Evolutionary conservation across 2,329 filamentous ascomycete genomes (phyloP), one percentile per base, ranked within the genome.

Genomic region (Exophiala sideris): DNA sequence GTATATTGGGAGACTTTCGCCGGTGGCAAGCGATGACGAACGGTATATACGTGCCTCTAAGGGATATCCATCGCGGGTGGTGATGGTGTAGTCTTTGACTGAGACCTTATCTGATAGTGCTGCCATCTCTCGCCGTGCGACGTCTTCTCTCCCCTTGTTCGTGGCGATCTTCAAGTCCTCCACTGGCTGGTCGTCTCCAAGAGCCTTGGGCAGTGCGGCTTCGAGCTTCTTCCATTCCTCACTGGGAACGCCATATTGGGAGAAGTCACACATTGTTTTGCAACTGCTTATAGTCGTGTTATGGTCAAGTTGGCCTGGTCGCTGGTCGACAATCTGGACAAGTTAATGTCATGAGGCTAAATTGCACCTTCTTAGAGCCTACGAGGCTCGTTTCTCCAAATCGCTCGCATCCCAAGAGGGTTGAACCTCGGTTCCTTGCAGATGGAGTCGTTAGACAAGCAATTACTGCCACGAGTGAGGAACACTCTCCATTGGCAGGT

Each of bases 21-120:
- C 5, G 14, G 39, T 2, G 10, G 14, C n/a, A 3, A n/a, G 16
- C 12, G 48, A 32, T 2, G 33, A 18, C 0, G 77, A 72, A 6
- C 75, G 73, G 60, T 80, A 81, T 45, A 62, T 77, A 32, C 79
- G 72, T 7, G 71, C 76, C 62, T 76, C 69, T 21, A 81, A 68
- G 1, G 62, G 59, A 3, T 66, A 64, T 9, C 74, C 74, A 56
- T 81, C 79, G 9, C 78, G 74, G 0, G 75, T 70, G 0, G 70
- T 66, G 42, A 78, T 73, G 3, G 44, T 53, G 50, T 71, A 64
- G 54, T 78, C 70, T 5, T 63, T 59, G 1, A 70, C 68, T 0
- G 54, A 42, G 11, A 79, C 66, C 44, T 70, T 47, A 5, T 58
- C 49, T 0, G 44, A 35, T 1, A 67, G 53, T 2, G 62, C 47